These are phyloP conservation scores for Rhodomyrtus tomentosa DNA, from an alignment of 345 rosid species.

Conservation along the genomic window DNA sequence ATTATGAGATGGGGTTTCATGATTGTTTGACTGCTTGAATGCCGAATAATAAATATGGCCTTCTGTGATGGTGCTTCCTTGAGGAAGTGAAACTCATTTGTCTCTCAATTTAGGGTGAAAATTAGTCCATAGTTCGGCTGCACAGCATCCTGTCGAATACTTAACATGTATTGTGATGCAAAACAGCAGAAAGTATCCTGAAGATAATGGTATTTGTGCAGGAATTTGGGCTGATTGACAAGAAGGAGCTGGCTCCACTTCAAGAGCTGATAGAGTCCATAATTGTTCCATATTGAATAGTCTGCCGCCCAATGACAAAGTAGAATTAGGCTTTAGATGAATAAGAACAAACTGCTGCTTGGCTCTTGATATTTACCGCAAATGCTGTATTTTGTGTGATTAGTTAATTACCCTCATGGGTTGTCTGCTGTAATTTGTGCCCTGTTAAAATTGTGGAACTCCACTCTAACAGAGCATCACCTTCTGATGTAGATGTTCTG, in stretches of 20 bases:
- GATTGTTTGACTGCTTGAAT: neutral
- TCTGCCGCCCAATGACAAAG: neutral
- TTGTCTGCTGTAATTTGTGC: neutral
- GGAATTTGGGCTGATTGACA: slow-evolving; percentile 95
- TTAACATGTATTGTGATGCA: neutral
- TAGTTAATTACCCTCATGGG: neutral
- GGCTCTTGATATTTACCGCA: neutral
- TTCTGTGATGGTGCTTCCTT: neutral
- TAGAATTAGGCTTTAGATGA: neutral
- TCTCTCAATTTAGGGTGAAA: neutral
- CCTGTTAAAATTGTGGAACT: neutral
- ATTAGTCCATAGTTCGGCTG: neutral
- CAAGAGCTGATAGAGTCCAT: slow-evolving; percentile 95
- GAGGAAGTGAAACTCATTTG: neutral
- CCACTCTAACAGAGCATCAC: neutral
- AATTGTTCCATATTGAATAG: slow-evolving; percentile 52
- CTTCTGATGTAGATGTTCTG: neutral
- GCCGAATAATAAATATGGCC: neutral
- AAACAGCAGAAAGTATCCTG: neutral
- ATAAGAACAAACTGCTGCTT: neutral
- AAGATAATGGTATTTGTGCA: slow-evolving; percentile 10
- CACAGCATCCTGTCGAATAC: neutral
- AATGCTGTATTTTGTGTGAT: neutral
- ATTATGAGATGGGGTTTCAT: neutral
- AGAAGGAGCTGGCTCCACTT: slow-evolving; percentile 96